phyloP scores from a whole-genome alignment of 345 rosid genomes.

The Acer campestre region DNA sequence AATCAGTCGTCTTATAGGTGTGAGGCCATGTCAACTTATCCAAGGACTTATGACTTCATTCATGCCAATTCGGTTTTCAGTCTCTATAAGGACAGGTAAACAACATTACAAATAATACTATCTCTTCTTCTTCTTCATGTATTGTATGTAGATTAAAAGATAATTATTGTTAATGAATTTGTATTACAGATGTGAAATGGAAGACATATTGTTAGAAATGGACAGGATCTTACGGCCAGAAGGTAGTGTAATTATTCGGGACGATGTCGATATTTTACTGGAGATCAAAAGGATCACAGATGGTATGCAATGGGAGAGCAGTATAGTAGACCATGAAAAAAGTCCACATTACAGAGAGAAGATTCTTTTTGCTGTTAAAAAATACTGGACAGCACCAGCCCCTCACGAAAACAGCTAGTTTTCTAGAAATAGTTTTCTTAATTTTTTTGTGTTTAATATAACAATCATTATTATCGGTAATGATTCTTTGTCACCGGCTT shows the following conservation, averaged over 20 bases:
- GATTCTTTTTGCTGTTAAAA: conserved; percentile 75
- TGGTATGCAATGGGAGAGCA: conserved; percentile 77
- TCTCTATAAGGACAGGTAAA: conserved; percentile 61
- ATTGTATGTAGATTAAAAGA: not conserved
- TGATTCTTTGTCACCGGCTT: not conserved
- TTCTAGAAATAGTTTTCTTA: not conserved
- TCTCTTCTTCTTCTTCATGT: too few relatives aligned
- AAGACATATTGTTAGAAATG: conserved; percentile 77
- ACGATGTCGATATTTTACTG: conserved; percentile 76
- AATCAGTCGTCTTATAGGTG: conserved; percentile 40
- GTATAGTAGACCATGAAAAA: conserved; percentile 77
- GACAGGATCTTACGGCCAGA: conserved; percentile 86
- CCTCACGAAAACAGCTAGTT: conserved; percentile 15
- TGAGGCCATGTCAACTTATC: conserved; percentile 97
- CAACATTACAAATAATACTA: too few relatives aligned
- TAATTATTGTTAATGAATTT: not conserved
- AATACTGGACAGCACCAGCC: conserved; percentile 67
- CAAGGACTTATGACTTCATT: conserved; percentile 89
- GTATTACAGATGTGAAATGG: conserved; percentile 67
- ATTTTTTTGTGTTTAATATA: not conserved
- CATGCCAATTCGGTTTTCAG: conserved; percentile 82
- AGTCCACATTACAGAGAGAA: conserved; percentile 78
- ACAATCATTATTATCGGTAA: not conserved
- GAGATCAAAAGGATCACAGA: conserved; percentile 61
- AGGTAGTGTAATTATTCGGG: conserved; percentile 80